Evolutionary conservation across 164 flowering plant genomes (phyloP), one percentile per base, ranked within the genome.

Genomic region (Dillenia suffruticosa): DNA sequence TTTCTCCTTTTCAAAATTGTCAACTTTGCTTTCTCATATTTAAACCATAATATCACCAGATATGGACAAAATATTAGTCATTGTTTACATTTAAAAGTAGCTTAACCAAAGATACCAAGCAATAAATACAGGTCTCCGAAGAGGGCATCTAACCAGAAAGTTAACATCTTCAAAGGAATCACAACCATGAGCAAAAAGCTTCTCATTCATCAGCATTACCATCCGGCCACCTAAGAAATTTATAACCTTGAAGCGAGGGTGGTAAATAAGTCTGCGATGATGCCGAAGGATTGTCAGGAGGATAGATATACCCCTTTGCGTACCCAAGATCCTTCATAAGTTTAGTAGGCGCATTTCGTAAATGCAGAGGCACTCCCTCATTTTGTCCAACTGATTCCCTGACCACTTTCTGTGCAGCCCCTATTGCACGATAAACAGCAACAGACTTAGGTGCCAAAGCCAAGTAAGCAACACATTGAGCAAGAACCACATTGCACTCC

Each of bases 291-390:
- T 84, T 49, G 44, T 82, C 80, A 9, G 97, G 96, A 55, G 96
- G 74, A 61, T 87, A 92, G 9, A 87, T 66, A 60, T 92, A 89
- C 2, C 80, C 96, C 78, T 87, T 78, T 7, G 82, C 90, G 69
- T 92, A 89, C 12, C 94, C 96, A 65, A 92, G 49, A 3, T 89
- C 95, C 68, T 83, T 86, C 98, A 92, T 92, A 32, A 92, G 70
- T 74, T 88, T 89, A 10, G 98, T 92, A 0, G 98, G 92, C 6
- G 96, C 96, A 69, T 92, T 92, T 72, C 98, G 83, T 65, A 92
- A 66, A 79, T 89, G 96, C 8, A 92, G 72, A 43, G 96, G 98
- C 56, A 89, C 98, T 13, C 82, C 83, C 59, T 92, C 96, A 65
- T 89, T 92, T 79, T 84, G 90, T 46, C 92, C 98, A 26, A 67